A percentile compares a stretch with the other conserved stretches of the same genome.
These are phyloP conservation scores for Xylaria sp. DNA, from an alignment of 2,329 filamentous ascomycete genomes.

Conservation along the genomic window DNA sequence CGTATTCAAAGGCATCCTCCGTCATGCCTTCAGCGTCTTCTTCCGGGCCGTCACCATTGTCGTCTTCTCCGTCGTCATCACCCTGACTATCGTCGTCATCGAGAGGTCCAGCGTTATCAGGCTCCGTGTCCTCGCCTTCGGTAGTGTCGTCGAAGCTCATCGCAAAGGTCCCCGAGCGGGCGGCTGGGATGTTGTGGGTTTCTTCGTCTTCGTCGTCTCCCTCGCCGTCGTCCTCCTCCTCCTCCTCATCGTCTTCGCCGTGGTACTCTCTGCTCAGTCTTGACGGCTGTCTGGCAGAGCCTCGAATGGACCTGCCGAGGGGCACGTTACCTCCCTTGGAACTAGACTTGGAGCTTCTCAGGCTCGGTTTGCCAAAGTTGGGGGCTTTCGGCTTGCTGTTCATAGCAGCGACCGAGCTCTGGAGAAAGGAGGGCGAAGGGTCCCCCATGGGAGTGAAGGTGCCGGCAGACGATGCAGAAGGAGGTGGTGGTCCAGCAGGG, in stretches of 20 bases:
- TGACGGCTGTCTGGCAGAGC: conserved; percentile 53
- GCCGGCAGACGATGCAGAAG: conserved; percentile 51
- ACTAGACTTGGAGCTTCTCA: conserved; percentile 39
- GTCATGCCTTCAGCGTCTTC: conserved; percentile 48
- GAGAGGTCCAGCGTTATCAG: conserved; percentile 35
- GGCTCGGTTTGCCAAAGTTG: conserved; percentile 46
- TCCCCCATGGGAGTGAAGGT: conserved; percentile 64
- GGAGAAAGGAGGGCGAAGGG: conserved; percentile 59
- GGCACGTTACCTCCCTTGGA: conserved; percentile 50
- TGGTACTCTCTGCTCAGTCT: conserved; percentile 55
- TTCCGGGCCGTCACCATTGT: conserved; percentile 46
- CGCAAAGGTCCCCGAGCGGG: conserved; percentile 31
- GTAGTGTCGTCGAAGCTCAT: conserved; percentile 30
- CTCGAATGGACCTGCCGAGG: conserved; percentile 55
- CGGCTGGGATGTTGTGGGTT: conserved; percentile 17
- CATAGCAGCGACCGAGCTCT: conserved; percentile 58
- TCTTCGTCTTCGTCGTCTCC: conserved; percentile 16
- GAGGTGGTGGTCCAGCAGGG: conserved; percentile 55
- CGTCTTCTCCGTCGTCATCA: conserved; percentile 35
- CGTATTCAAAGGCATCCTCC: conserved; percentile 45
- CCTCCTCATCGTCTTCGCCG: conserved; percentile 39
- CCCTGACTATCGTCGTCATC: conserved; percentile 32
- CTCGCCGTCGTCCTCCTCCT: not conserved
- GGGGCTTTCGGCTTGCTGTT: conserved; percentile 47
- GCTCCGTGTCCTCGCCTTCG: conserved; percentile 40